Percentiles rank a stretch among this genome's conserved stretches.
Evolutionary conservation across 1,284 basidiomycete genomes (phyloP).

Genomic region (Trametes pubescens): DNA sequence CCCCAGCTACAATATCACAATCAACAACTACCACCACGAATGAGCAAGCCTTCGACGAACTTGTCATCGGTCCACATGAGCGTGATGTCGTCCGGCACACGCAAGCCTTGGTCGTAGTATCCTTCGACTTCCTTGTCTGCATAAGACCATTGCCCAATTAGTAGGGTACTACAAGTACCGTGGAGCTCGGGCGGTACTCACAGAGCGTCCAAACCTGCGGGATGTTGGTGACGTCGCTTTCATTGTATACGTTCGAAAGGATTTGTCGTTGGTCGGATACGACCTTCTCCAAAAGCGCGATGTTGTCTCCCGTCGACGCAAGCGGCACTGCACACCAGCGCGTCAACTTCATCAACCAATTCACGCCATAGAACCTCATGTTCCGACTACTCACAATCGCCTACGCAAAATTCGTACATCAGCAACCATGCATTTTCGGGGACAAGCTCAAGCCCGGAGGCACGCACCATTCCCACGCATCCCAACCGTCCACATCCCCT

Average conservation of each 20-base stretch:
- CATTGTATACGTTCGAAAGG: conserved; percentile 61
- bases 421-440: neutral
- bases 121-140: conserved; percentile 72
- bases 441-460: too few relatives aligned
- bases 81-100: conserved; percentile 62
- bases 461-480: conserved; percentile 65
- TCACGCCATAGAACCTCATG: neutral
- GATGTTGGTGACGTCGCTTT: conserved; percentile 56
- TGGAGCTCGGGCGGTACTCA: conserved; percentile 41
- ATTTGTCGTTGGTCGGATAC: conserved; percentile 71
- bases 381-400: conserved; percentile 34
- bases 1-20: conserved; percentile 53
- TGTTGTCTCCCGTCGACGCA: conserved; percentile 53
- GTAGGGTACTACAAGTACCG: neutral
- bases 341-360: too few relatives aligned
- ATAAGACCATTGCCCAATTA: too few relatives aligned
- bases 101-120: conserved; percentile 70
- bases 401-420: conserved; percentile 13
- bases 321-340: conserved; percentile 53
- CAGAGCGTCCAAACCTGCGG: conserved; percentile 75
- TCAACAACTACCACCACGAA: neutral
- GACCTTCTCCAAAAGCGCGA: conserved; percentile 61
- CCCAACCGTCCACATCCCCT: conserved; percentile 69
- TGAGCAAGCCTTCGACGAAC: conserved; percentile 42
- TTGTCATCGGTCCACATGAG: conserved; percentile 71